Base-by-base conservation (phyloP, 306 rosid species). In the Macrotyloma uniflorum region DNA sequence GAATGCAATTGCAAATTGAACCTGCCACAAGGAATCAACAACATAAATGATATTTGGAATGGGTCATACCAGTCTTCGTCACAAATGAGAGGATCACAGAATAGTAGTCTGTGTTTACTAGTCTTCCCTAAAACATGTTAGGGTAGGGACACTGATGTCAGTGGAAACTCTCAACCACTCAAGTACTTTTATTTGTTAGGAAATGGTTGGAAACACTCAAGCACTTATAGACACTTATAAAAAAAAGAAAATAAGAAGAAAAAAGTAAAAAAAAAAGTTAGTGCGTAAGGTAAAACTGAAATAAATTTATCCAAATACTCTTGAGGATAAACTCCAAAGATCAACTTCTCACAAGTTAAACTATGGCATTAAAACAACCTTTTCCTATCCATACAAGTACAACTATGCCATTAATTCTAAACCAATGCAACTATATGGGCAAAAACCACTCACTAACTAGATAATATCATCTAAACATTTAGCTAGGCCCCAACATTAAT, bases 1-100 rank as follows among this genome's bases (percentile, higher is more conserved):
- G 94, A 77, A 95, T 67, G 66, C 98, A 95, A 78, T 87, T 93
- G 91, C 98, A 95, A 30, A 90, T 55, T 67, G 98, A 96, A 77
- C 99, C 99, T 93, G 45, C 38, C 86, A 79, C 58, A 82, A 68
- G 30, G 57, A 51, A 4, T 57, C 30, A 55, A 75, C 33, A 22
- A 74, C 40, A 20, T 73, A 36, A 36, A 64, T 40, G 8, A 85
- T 69, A 30, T 59, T 45, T 19, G 18, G 5, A 10, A 40, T 24
- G 16, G 7, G 36, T 35, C 11, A 22, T 18, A 23, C 0, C 33
- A 43, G 46, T 46, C 8, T 53, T 75, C 28, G 32, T 28, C 64
- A 5, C 46, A 18, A 14, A 28, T 23, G 69, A 18, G 8, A 50
- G 26, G 22, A 77, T 62, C 23, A 46, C 72, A 57, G 57, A 46